Conservation (phyloP, 306 rosid genomes). For the Fragaria iinumae region DNA sequence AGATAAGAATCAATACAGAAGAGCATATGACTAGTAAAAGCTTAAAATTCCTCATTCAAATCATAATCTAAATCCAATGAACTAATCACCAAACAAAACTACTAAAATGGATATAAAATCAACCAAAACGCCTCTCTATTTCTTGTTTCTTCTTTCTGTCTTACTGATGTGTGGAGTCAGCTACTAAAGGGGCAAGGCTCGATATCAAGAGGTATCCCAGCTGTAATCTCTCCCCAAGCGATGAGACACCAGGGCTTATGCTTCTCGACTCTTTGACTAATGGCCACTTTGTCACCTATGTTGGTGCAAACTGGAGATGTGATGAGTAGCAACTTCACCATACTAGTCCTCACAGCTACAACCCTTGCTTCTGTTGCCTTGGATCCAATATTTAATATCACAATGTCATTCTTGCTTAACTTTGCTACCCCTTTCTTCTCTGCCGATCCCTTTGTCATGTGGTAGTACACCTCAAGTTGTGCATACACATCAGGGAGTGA, state of each 20-base stretch:
- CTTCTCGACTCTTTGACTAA: constrained; percentile 82
- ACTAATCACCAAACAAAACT: neutral
- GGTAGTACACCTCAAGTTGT: constrained; percentile 61
- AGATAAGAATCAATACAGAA: neutral
- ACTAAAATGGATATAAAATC: neutral
- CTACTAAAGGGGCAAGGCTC: constrained; percentile 42
- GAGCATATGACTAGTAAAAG: neutral
- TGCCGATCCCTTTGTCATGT: constrained; percentile 49
- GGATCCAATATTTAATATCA: constrained; percentile 90
- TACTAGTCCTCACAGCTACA: constrained; percentile 53
- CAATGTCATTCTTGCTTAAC: constrained; percentile 65
- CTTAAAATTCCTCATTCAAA: neutral
- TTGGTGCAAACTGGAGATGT: constrained; percentile 78
- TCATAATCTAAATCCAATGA: neutral
- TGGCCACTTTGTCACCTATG: constrained; percentile 81
- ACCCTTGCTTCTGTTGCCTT: constrained; percentile 85
- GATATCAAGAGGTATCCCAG: constrained; percentile 63
- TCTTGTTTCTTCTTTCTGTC: neutral
- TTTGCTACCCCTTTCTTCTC: constrained; percentile 86
- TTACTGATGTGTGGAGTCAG: neutral
- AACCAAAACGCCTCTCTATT: constrained; percentile 25
- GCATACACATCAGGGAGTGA: constrained; percentile 81
- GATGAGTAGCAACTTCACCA: constrained; percentile 72
- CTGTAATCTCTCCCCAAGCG: constrained; percentile 89
- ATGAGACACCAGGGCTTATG: constrained; percentile 72